These are phyloP conservation scores for Leccinum griseonigrum DNA, from an alignment of 1,284 basidiomycete species.

Conservation along the genomic window DNA sequence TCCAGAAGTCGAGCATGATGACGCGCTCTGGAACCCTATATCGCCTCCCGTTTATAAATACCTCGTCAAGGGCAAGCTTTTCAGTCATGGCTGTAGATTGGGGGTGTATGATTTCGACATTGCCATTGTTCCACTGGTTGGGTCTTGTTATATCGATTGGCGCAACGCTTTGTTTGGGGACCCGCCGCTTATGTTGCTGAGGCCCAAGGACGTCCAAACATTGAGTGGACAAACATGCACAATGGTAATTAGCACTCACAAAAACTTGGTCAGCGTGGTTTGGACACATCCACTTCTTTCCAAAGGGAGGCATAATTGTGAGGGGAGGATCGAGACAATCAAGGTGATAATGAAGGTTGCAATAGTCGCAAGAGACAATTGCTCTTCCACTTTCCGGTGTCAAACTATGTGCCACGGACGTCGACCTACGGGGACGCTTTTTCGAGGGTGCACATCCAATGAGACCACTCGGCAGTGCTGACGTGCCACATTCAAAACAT, in stretches of 20 bases:
- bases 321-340: constrained; percentile 95
- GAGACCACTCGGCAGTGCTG: constrained; percentile 60
- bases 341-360: constrained; percentile 93
- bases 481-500: constrained; percentile 87
- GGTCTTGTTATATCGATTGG: constrained; percentile 70
- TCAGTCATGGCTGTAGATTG: constrained; percentile 45
- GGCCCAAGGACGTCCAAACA: constrained; percentile 7
- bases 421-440: constrained; percentile 53
- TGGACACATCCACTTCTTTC: constrained; percentile 98
- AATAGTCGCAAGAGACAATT: constrained; percentile 96
- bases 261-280: constrained; percentile 85
- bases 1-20: constrained; percentile 95
- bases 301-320: constrained; percentile 79
- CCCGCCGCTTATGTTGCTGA: constrained; percentile 72
- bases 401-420: constrained; percentile 34
- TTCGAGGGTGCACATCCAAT: constrained; percentile 47
- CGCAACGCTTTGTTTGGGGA: constrained; percentile 66
- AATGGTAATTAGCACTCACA: constrained; percentile 42
- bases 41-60: constrained; percentile 78
- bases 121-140: constrained; percentile 85
- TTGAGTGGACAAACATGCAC: constrained; percentile 7
- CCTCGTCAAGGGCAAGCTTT: constrained; percentile 66
- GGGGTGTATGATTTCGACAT: constrained; percentile 82
- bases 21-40: constrained; percentile 94
- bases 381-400: constrained; percentile 57